Conservation (phyloP, 345 rosid genomes). For the Eucalyptus sp. region DNA sequence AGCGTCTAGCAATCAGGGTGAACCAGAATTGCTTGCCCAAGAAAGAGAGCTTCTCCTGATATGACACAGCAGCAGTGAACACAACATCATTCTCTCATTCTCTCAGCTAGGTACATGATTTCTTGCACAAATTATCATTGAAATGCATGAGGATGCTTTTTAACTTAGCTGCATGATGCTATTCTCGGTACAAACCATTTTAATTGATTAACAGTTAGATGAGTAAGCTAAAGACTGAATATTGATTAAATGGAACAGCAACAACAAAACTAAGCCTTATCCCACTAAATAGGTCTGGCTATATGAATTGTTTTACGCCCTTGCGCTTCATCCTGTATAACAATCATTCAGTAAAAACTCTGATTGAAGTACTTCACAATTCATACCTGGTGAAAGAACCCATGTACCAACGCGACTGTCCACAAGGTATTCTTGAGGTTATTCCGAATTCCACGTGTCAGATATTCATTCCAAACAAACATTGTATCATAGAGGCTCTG, state of each 20-base stretch:
- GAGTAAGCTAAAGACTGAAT: neutral
- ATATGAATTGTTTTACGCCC: neutral
- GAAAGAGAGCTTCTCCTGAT: conserved; percentile 56
- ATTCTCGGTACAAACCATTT: neutral
- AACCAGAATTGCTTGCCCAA: conserved; percentile 54
- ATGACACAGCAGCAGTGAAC: neutral
- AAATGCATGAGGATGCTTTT: neutral
- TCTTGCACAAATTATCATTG: neutral
- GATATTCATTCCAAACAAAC: conserved; percentile 94
- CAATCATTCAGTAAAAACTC: neutral
- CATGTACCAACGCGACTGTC: conserved; percentile 94
- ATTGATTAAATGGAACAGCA: neutral
- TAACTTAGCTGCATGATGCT: neutral
- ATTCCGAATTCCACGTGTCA: conserved; percentile 69
- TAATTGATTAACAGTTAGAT: neutral
- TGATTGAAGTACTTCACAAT: neutral
- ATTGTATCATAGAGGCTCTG: conserved; percentile 56
- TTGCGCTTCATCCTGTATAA: neutral
- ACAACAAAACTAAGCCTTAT: neutral
- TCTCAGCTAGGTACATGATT: neutral
- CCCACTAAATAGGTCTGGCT: neutral
- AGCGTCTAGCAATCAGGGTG: conserved; percentile 84
- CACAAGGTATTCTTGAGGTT: conserved; percentile 62
- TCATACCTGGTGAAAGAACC: conserved; percentile 92
- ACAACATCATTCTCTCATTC: neutral